These are phyloP conservation scores for Butyriboletus loyo DNA, from an alignment of 768 basidiomycete genomes.

Conservation along the genomic window DNA sequence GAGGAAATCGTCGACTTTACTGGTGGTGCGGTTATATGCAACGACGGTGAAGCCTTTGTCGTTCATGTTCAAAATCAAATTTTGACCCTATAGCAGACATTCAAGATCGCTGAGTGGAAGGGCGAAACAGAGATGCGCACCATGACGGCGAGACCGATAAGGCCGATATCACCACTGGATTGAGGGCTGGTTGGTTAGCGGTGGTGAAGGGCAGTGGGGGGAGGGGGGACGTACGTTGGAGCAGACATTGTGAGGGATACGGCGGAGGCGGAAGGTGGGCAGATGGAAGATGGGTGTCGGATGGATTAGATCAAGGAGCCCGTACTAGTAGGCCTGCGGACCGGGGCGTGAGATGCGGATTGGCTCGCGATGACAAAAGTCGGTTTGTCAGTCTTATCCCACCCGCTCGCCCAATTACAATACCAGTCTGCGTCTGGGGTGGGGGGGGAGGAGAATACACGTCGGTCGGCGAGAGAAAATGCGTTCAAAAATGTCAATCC, in stretches of 20 bases:
- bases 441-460: background rate
- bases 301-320: constrained; percentile 27
- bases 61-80: constrained; percentile 97
- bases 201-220: constrained; percentile 1
- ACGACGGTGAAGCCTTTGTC: constrained; percentile 99
- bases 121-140: constrained; percentile 41
- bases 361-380: constrained; percentile 4
- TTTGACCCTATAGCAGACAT: constrained; percentile 70
- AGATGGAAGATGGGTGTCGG: constrained; percentile 28
- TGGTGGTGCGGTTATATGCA: constrained; percentile 94
- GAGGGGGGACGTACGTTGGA: constrained; percentile 46
- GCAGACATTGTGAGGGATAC: constrained; percentile 39
- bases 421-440: background rate
- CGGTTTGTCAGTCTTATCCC: background rate
- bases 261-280: constrained; percentile 33
- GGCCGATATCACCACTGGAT: constrained; percentile 90
- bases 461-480: constrained; percentile 9
- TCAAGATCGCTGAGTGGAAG: constrained; percentile 8
- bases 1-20: constrained; percentile 95
- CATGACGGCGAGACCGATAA: constrained; percentile 99
- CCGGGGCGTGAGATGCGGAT: constrained; percentile 21
- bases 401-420: background rate
- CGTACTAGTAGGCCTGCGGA: background rate
- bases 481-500: background rate
- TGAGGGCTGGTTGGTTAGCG: constrained; percentile 23